Conservation (phyloP, 352 stramenopile species). For the Thalassiosira ordinaria region DNA sequence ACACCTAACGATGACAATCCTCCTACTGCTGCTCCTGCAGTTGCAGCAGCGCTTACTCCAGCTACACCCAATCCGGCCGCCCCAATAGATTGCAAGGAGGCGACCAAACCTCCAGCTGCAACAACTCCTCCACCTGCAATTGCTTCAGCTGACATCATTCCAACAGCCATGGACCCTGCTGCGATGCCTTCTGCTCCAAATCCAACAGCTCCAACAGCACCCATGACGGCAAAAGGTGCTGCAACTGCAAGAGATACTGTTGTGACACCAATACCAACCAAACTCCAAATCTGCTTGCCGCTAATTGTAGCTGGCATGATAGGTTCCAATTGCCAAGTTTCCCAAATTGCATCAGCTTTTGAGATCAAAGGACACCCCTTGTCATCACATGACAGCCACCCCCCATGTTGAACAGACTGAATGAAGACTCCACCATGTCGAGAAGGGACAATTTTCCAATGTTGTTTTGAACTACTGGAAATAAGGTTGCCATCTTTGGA, state of each 20-base stretch:
- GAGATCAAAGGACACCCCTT: conserved; percentile 17
- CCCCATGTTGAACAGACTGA: conserved; percentile 11
- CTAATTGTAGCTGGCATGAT: conserved; percentile 43
- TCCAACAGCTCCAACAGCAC: conserved; percentile 85
- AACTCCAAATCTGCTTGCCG: conserved; percentile 37
- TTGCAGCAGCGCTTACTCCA: conserved; percentile 3
- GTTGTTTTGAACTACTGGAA: conserved; percentile 17
- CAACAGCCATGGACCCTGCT: conserved; percentile 65
- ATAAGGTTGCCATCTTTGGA: conserved; percentile 18
- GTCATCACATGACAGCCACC: conserved; percentile 22
- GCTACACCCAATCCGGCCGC: conserved; percentile 59
- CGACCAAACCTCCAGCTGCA: conserved; percentile 63
- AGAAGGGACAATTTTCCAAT: conserved; percentile 32
- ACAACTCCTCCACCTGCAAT: conserved; percentile 78
- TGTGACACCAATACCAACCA: conserved; percentile 17
- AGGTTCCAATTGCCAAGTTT: conserved; percentile 42
- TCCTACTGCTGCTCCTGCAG: conserved; percentile 27
- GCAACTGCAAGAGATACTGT: conserved; percentile 65
- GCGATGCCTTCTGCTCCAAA: conserved; percentile 72
- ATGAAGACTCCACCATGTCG: conserved; percentile 28
- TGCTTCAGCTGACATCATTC: conserved; percentile 81
- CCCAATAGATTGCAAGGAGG: conserved; percentile 77
- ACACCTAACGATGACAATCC: conserved; percentile 19
- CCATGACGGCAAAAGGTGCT: conserved; percentile 85
- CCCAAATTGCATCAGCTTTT: conserved; percentile 4